Percentiles rank a stretch among this genome's conserved stretches.
Evolutionary conservation across 441 rosid species (phyloP).

Genomic region (Erodium trifolium): DNA sequence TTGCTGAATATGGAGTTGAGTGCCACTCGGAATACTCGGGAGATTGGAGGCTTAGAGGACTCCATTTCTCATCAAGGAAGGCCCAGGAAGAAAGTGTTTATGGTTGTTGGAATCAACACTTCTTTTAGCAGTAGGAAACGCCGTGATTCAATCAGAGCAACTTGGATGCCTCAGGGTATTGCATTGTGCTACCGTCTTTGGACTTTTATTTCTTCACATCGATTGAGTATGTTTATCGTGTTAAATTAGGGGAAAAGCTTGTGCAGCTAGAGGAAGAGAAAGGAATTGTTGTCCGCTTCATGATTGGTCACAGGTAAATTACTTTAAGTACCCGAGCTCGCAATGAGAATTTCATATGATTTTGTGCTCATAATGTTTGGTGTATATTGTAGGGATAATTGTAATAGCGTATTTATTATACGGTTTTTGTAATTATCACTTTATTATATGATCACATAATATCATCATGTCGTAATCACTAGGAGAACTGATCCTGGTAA

Average conservation of each 20-base stretch:
- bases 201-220: not conserved
- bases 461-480: not conserved
- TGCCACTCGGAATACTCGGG: conserved; percentile 45
- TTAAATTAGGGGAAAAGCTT: conserved; percentile 62
- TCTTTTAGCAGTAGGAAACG: conserved; percentile 94
- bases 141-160: conserved; percentile 85
- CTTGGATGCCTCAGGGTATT: conserved; percentile 97
- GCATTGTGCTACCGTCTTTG: not conserved
- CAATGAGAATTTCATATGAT: no score
- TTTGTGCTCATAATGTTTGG: no score
- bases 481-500: conserved; percentile 14
- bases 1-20: conserved; percentile 62
- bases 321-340: no score
- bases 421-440: no score
- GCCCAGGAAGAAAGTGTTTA: conserved; percentile 52
- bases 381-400: no score
- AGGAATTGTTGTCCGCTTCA: conserved; percentile 78
- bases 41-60: conserved; percentile 15
- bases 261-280: conserved; percentile 67
- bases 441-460: no score
- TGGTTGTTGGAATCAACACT: conserved; percentile 88
- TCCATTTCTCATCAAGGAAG: conserved; percentile 19
- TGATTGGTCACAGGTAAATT: conserved; percentile 89
- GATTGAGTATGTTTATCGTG: not conserved
- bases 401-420: no score